Base-by-base conservation (phyloP, 1,139 yeast species). In the Taphrina betulina region DNA sequence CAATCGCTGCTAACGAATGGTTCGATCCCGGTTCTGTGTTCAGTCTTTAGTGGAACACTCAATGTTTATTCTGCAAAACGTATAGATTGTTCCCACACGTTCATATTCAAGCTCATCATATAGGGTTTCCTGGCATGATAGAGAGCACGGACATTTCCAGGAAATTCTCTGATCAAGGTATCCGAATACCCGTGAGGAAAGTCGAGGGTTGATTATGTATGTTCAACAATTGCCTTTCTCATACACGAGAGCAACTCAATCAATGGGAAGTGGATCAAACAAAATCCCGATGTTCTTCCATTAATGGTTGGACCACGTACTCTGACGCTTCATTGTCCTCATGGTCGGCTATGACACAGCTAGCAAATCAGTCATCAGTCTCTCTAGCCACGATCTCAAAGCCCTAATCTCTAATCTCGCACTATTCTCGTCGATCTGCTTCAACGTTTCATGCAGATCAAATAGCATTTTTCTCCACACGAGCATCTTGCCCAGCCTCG, bases 101-200 rank as follows among this genome's bases (percentile, higher is more conserved):
- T 26, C 35, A n/a, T 10, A 17, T 41, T 4, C 5, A 26, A 17
- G 14, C 33, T 22, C 35, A 26, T 10, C 16, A n/a, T 26, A 5
- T 22, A 43, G 71, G 69, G 60, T 74, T 73, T 59, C 77, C 77
- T 0, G 77, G 77, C 5, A 77, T 74, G 22, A 72, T 72, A 41
- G 76, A 73, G 48, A 66, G 72, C 33, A 71, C 75, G 1, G 69
- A 71, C 3, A 64, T 74, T 37, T 73, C 75, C 28, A 63, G 72
- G 34, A 69, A 72, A 20, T 74, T 74, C 64, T 76, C 75, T 1
- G 66, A 68, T 38, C 77, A 74, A 60, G 77, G 77, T n/a, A 69
- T 74, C 58, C 71, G 72, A 58, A 72, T 74, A 22, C 74, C 77
- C 12, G 70, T 72, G 33, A 66, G 77, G 54, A 67, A 61, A 63